These are phyloP conservation scores for Venturia aucupariae DNA, from an alignment of 2,329 filamentous ascomycete species.

Conservation along the genomic window DNA sequence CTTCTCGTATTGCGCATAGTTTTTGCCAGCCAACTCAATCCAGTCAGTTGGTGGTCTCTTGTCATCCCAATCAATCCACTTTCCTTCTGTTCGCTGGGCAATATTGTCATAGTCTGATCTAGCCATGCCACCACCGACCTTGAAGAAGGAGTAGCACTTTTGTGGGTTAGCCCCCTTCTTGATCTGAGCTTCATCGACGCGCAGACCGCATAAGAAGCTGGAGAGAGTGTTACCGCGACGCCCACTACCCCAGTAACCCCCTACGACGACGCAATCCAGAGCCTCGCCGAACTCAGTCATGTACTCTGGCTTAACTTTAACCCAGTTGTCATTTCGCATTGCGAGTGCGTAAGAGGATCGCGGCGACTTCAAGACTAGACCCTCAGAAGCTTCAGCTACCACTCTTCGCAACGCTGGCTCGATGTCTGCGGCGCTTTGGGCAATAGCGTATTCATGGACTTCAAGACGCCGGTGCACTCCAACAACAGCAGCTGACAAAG, in stretches of 20 bases:
- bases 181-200: conserved; percentile 61
- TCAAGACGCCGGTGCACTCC: conserved; percentile 70
- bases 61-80: conserved; percentile 80
- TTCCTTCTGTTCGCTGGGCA: conserved; percentile 74
- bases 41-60: conserved; percentile 66
- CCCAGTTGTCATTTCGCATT: conserved; percentile 89
- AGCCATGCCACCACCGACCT: conserved; percentile 89
- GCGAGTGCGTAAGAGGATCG: conserved; percentile 78
- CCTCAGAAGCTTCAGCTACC: conserved; percentile 79
- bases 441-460: conserved; percentile 63
- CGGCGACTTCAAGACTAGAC: conserved; percentile 88
- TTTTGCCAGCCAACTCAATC: conserved; percentile 73
- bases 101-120: conserved; percentile 78
- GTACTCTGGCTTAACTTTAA: conserved; percentile 98
- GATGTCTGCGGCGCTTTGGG: conserved; percentile 60
- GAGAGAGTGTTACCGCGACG: conserved; percentile 72
- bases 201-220: conserved; percentile 82
- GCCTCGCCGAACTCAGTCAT: conserved; percentile 95
- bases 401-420: conserved; percentile 73
- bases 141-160: conserved; percentile 91
- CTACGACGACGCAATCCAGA: conserved; percentile 80
- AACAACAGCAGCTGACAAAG: conserved; percentile 61
- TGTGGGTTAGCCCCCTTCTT: conserved; percentile 48
- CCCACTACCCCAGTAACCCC: conserved; percentile 87
- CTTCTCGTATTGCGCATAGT: conserved; percentile 57